phyloP scores from a whole-genome alignment of 495 filamentous ascomycete species.

The Hypoxylon cercidicola region DNA sequence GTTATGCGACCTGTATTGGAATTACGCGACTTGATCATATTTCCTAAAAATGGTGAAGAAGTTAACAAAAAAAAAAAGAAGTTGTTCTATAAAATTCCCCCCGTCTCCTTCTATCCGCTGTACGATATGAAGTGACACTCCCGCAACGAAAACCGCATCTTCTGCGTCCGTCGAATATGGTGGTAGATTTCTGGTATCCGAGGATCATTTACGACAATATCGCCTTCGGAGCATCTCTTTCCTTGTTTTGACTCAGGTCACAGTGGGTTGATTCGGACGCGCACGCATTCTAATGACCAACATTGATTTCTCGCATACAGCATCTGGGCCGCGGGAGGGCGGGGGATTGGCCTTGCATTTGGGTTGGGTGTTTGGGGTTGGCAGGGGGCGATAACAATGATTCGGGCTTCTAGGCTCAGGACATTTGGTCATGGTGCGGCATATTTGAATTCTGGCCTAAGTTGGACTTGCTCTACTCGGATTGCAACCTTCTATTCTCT shows the following conservation, averaged over 20 bases:
- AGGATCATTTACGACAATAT: slow-evolving; percentile 34
- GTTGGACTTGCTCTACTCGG: slow-evolving; percentile 12
- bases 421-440: slow-evolving; percentile 34
- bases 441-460: slow-evolving; percentile 28
- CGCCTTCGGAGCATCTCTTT: slow-evolving; percentile 27
- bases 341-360: slow-evolving; percentile 41
- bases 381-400: slow-evolving; percentile 35
- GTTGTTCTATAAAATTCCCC: slow-evolving; percentile 32
- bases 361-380: slow-evolving; percentile 38
- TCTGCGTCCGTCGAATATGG: slow-evolving; percentile 25
- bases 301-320: slow-evolving; percentile 43
- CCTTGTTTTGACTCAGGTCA: slow-evolving; percentile 18
- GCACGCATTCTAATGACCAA: slow-evolving; percentile 40
- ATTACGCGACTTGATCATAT: slow-evolving; percentile 13
- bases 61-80: slow-evolving; percentile 26
- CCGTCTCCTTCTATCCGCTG: slow-evolving; percentile 20
- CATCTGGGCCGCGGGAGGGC: slow-evolving; percentile 35
- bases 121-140: slow-evolving; percentile 38
- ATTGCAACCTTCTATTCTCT: slow-evolving; percentile 27
- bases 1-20: too few relatives aligned
- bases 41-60: not conserved
- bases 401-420: slow-evolving; percentile 40
- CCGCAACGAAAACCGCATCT: slow-evolving; percentile 26
- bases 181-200: slow-evolving; percentile 18
- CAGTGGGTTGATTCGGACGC: slow-evolving; percentile 34